Conservation (phyloP, 768 basidiomycete genomes). For the Serendipita sp. region DNA sequence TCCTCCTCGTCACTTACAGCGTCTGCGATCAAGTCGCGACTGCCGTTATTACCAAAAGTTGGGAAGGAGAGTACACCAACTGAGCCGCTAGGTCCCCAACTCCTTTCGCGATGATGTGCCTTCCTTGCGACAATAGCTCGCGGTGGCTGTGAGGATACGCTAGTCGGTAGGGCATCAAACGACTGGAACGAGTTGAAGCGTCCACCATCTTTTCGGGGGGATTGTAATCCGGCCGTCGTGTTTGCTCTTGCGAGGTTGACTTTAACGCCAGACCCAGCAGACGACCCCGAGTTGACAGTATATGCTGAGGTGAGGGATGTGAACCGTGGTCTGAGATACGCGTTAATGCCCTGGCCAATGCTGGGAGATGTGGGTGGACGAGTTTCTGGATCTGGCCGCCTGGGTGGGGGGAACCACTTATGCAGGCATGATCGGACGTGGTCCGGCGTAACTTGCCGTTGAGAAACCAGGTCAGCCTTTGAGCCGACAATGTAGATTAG, state of each 20-base stretch:
- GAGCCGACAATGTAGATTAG: conserved; percentile 93
- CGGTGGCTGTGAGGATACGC: neutral
- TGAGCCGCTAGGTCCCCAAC: neutral
- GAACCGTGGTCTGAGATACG: conserved; percentile 65
- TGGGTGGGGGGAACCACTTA: conserved; percentile 76
- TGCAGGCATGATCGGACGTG: conserved; percentile 69
- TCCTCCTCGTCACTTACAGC: conserved; percentile 33
- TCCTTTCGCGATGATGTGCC: neutral
- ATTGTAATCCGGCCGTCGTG: neutral
- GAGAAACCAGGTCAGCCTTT: conserved; percentile 63
- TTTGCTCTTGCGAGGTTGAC: neutral
- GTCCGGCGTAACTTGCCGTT: conserved; percentile 66
- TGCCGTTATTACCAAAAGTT: conserved; percentile 32
- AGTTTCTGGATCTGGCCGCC: conserved; percentile 29
- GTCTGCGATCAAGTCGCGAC: conserved; percentile 51
- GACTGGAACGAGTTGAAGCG: neutral
- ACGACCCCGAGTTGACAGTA: conserved; percentile 28
- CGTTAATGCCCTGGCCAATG: conserved; percentile 43
- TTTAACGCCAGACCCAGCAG: conserved; percentile 31
- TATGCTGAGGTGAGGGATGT: conserved; percentile 48
- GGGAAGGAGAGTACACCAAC: neutral
- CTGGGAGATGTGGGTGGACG: conserved; percentile 38
- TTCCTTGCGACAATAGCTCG: neutral
- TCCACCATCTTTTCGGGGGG: neutral
- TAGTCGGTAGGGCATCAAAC: neutral